These are phyloP conservation scores for Nakaseomyces uthaithaninus DNA, from an alignment of 1,139 yeast genomes.

Conservation along the genomic window DNA sequence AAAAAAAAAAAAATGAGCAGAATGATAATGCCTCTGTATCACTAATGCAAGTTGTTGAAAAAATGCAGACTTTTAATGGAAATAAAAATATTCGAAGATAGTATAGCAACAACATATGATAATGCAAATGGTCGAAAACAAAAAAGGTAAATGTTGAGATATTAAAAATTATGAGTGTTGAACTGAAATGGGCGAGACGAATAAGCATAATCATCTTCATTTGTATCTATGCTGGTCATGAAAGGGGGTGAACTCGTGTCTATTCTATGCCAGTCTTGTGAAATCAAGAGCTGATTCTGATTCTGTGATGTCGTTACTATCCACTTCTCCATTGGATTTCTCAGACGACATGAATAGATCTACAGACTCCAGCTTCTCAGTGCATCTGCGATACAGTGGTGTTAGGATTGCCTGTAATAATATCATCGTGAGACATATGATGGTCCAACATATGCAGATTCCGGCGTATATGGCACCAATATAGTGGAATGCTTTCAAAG, in stretches of 20 bases:
- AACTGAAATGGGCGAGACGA: slow-evolving; percentile 1
- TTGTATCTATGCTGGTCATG: no score
- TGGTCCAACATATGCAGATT: slow-evolving; percentile 22
- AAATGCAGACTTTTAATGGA: no score
- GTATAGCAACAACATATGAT: no score
- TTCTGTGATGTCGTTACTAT: not conserved
- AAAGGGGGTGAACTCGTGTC: no score
- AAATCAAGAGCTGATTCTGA: slow-evolving; percentile 7
- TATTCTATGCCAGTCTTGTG: slow-evolving; percentile 3
- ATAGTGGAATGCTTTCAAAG: slow-evolving; percentile 44
- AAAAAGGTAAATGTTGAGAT: no score
- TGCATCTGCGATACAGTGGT: not conserved
- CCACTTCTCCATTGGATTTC: slow-evolving; percentile 2
- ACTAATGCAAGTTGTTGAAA: slow-evolving; percentile 3
- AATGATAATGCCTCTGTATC: not conserved
- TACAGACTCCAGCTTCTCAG: not conserved
- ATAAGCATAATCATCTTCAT: no score
- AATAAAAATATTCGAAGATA: no score
- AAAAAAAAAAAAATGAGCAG: not conserved
- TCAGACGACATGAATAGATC: not conserved
- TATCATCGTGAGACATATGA: slow-evolving; percentile 19
- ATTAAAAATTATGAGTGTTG: slow-evolving; percentile 2
- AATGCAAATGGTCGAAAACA: no score
- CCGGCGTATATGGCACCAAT: slow-evolving; percentile 56
- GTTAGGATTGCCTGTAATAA: slow-evolving; percentile 6